These are phyloP conservation scores for Aspergillus alliaceus DNA, from an alignment of 2,329 filamentous ascomycete species.

Conservation along the genomic window DNA sequence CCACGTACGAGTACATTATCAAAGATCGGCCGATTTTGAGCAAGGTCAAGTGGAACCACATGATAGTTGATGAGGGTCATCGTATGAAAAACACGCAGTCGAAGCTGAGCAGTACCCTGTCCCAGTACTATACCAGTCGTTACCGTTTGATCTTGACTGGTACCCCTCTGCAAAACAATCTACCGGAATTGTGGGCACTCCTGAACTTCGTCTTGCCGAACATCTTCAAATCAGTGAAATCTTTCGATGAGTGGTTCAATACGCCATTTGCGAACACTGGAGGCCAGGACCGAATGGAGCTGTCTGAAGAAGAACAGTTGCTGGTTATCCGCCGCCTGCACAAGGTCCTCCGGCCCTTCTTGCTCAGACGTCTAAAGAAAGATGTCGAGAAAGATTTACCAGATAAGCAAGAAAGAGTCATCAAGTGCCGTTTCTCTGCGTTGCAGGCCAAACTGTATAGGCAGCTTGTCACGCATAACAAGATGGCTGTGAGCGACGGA, in stretches of 20 bases:
- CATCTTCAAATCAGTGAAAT: slow-evolving; percentile 98
- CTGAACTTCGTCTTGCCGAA: slow-evolving; percentile 97
- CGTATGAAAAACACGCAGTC: slow-evolving; percentile 99
- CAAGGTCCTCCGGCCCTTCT: slow-evolving; percentile 95
- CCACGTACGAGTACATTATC: slow-evolving; percentile 99
- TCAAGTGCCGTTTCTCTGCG: slow-evolving; percentile 98
- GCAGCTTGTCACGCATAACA: slow-evolving; percentile 95
- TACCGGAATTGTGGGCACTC: slow-evolving; percentile 94
- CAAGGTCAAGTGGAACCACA: slow-evolving; percentile 99
- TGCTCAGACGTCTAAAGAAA: slow-evolving; percentile 97
- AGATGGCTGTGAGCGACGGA: slow-evolving; percentile 88
- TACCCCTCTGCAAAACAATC: slow-evolving; percentile 95
- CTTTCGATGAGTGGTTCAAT: slow-evolving; percentile 99
- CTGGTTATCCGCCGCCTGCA: slow-evolving; percentile 97
- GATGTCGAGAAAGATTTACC: slow-evolving; percentile 98
- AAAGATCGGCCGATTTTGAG: slow-evolving; percentile 92
- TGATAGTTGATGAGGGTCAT: slow-evolving; percentile 99
- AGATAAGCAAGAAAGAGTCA: slow-evolving; percentile 98
- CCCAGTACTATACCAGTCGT: slow-evolving; percentile 89
- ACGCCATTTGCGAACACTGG: slow-evolving; percentile 98
- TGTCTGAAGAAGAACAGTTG: slow-evolving; percentile 99
- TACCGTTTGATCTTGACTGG: slow-evolving; percentile 97
- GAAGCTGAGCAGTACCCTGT: slow-evolving; percentile 92
- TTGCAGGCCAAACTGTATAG: slow-evolving; percentile 93
- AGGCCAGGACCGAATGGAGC: slow-evolving; percentile 96